A percentile compares a stretch with the other conserved stretches of the same genome.
Conservation (phyloP, 805 yeast genomes). For the Kazachstania martiniae region DNA sequence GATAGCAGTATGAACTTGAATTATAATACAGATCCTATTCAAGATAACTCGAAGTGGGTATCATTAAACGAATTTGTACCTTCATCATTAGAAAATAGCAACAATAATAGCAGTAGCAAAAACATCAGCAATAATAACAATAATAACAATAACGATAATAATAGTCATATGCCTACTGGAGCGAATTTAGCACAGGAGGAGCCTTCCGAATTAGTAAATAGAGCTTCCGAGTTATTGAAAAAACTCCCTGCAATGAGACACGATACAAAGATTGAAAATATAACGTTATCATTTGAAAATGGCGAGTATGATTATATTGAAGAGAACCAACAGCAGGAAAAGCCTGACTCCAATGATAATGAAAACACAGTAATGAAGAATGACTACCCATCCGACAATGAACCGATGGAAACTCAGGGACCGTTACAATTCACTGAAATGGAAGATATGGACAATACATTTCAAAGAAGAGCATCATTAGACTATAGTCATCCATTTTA, state of each 20-base stretch:
- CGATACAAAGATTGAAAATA: conserved; percentile 23
- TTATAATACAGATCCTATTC: not conserved
- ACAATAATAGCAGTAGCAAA: not conserved
- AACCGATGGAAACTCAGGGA: not conserved
- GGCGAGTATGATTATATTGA: conserved; percentile 8
- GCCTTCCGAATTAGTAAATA: not conserved
- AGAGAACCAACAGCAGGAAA: conserved; percentile 1
- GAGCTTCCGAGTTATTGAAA: conserved; percentile 28
- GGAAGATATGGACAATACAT: conserved; percentile 26
- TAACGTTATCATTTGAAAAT: conserved; percentile 21
- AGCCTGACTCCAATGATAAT: conserved; percentile 1
- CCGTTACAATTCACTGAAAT: conserved; percentile 20
- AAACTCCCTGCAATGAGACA: conserved; percentile 30
- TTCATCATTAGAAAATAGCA: conserved; percentile 1
- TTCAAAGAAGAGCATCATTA: conserved; percentile 25
- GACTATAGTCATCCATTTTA: conserved; percentile 12
- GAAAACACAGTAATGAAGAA: conserved; percentile 6
- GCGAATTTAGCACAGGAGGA: conserved; percentile 3
- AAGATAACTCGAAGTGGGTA: not conserved
- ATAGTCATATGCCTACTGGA: conserved; percentile 1
- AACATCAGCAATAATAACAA: not conserved
- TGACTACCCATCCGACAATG: conserved; percentile 1
- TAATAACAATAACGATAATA: not conserved
- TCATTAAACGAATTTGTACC: conserved; percentile 8
- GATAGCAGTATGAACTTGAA: not conserved